phyloP scores from a whole-genome alignment of 23 red algal genomes.

The Gracilaria gracilis region DNA sequence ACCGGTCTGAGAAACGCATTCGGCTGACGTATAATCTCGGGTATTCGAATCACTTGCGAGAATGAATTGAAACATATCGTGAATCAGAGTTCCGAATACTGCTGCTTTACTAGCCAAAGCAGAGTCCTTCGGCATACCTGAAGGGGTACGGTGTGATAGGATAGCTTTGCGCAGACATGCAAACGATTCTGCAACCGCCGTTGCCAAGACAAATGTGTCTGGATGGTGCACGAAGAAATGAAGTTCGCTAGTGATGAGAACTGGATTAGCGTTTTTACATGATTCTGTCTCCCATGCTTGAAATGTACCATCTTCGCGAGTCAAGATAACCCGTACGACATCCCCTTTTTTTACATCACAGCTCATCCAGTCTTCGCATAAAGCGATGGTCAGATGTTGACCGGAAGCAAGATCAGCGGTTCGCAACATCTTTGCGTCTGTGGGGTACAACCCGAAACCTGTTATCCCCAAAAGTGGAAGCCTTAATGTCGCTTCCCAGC shows the following conservation, averaged over 20 bases:
- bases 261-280: not conserved
- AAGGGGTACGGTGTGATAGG: slow-evolving; percentile 58
- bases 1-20: slow-evolving; percentile 26
- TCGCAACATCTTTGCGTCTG: slow-evolving; percentile 34
- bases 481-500: slow-evolving; percentile 2
- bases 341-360: slow-evolving; percentile 29
- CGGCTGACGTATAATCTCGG: not conserved
- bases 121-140: slow-evolving; percentile 13
- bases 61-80: slow-evolving; percentile 75
- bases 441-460: slow-evolving; percentile 30
- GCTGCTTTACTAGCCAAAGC: slow-evolving; percentile 54
- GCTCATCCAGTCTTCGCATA: slow-evolving; percentile 64
- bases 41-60: slow-evolving; percentile 40
- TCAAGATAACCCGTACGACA: slow-evolving; percentile 59
- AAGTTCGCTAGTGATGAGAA: slow-evolving; percentile 53
- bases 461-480: slow-evolving; percentile 2
- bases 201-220: slow-evolving; percentile 79
- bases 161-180: slow-evolving; percentile 73
- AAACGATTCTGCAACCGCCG: slow-evolving; percentile 79
- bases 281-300: slow-evolving; percentile 13
- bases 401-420: slow-evolving; percentile 18
- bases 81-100: slow-evolving; percentile 78
- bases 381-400: slow-evolving; percentile 21
- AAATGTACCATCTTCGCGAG: slow-evolving; percentile 2
- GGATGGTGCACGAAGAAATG: slow-evolving; percentile 81